A percentile compares a stretch with the other conserved stretches of the same genome.
Conservation (phyloP, 116 monocot species). For the Trichopus zeylanicus region DNA sequence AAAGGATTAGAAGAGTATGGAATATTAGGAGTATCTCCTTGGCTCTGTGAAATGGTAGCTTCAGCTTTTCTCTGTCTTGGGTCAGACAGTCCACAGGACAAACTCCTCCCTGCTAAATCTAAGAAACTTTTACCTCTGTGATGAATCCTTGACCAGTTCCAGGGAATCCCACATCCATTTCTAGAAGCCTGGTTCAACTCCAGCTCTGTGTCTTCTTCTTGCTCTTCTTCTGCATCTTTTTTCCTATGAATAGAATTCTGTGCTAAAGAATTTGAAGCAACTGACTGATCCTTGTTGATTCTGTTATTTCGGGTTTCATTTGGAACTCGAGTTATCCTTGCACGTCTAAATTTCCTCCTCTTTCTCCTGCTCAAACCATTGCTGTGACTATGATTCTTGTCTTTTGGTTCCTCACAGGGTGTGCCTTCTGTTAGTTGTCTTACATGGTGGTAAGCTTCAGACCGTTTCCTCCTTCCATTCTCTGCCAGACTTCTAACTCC, state of each 20-base stretch:
- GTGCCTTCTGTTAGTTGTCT: slow-evolving; percentile 6
- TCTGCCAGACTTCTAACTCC: slow-evolving; percentile 22
- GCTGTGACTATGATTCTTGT: slow-evolving; percentile 11
- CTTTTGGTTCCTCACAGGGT: slow-evolving; percentile 19
- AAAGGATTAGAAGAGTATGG: slow-evolving; percentile 27
- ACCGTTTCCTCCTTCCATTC: slow-evolving; percentile 16
- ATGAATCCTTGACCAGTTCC: slow-evolving; percentile 97
- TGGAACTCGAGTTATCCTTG: slow-evolving; percentile 25
- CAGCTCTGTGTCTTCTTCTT: slow-evolving; percentile 28
- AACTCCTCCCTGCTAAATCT: slow-evolving; percentile 77
- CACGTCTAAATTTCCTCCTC: slow-evolving; percentile 29
- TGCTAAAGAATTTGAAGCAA: slow-evolving; percentile 31
- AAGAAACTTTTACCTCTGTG: slow-evolving; percentile 72
- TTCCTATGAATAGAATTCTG: slow-evolving; percentile 17
- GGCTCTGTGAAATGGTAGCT: slow-evolving; percentile 15
- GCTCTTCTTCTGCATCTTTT: slow-evolving; percentile 8
- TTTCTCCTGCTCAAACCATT: slow-evolving; percentile 32
- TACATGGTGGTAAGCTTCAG: slow-evolving; percentile 2
- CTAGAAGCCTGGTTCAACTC: slow-evolving; percentile 34
- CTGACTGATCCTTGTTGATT: slow-evolving; percentile 23
- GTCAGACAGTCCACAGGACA: slow-evolving; percentile 83
- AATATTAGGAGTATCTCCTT: slow-evolving; percentile 25
- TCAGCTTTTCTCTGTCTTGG: slow-evolving; percentile 33
- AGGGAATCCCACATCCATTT: slow-evolving; percentile 89
- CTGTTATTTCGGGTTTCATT: slow-evolving; percentile 14